Base-by-base conservation (phyloP, 495 filamentous ascomycete genomes). In the Halenospora varia region DNA sequence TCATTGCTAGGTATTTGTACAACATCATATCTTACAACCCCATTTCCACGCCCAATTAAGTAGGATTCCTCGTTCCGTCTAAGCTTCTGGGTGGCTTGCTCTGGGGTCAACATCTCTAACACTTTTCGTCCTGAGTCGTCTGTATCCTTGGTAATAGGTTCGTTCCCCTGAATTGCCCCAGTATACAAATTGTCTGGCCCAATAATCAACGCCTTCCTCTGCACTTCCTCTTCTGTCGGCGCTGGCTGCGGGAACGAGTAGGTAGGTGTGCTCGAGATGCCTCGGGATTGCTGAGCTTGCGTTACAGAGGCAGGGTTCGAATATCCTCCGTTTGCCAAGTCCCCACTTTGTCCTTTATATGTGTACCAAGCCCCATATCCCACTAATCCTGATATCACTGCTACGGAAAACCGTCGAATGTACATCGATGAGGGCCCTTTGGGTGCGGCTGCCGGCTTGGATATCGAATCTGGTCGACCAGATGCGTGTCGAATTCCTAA, bases 1-100 rank as follows among this genome's bases (percentile, higher is more conserved):
- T 96, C 89, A 69, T 99, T 99, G 71, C 90, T 96, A 2, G 92
- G 87, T 56, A 97, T 80, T 71, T 97, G 94, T 20, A 90, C 88
- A n/a, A 96, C 78, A 71, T 99, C 94, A 66, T 99, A 99, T 44
- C 94, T 84, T 60, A 96, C 84, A 35, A 99, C 92, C 17, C 94
- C 94, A 66, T 89, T 81, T 22, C 93, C 94, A 47, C 94, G 79
- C 48, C 92, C 92, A 25, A 99, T 90, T 20, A 92, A 69, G 70
- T 92, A 97, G 44, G 90, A 96, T 71, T 95, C 83, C 71, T 99
- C 92, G 62, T 88, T 89, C 68, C 87, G 84, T 44, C 95, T 80
- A 50, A 99, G 75, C 74, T 91, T 96, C 66, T 88, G 80, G 9
- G 90, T 95, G 10, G 92, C 91, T 78, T 97, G 91, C 41, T 97